A percentile compares a stretch with the other conserved stretches of the same genome.
These are phyloP conservation scores for Sporothrix variecibatus DNA, from an alignment of 2,329 filamentous ascomycete species.

Conservation along the genomic window DNA sequence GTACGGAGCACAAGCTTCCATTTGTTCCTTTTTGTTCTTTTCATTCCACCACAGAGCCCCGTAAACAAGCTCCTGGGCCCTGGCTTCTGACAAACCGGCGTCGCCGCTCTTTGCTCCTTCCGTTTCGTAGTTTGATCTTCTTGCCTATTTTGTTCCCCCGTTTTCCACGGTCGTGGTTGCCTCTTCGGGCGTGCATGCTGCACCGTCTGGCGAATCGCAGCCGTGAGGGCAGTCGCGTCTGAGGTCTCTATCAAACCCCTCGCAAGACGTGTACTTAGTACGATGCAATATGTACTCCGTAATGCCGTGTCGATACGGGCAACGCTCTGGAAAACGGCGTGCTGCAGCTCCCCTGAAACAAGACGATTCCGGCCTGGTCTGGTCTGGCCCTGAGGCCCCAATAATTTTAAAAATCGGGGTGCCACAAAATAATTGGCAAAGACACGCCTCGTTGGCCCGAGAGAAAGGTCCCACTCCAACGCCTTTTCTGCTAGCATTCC, in stretches of 20 bases:
- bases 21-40: background rate
- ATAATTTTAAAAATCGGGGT: slow-evolving; percentile 28
- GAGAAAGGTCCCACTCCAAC: slow-evolving; percentile 20
- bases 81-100: background rate
- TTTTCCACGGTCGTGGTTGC: slow-evolving; percentile 21
- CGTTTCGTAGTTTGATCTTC: slow-evolving; percentile 20
- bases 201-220: background rate
- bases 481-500: slow-evolving; percentile 9
- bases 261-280: background rate
- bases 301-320: background rate
- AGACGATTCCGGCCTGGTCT: slow-evolving; percentile 15
- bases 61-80: background rate
- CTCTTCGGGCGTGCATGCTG: background rate
- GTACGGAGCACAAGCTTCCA: slow-evolving; percentile 3
- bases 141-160: slow-evolving; percentile 12
- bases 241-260: background rate
- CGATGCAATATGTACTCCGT: background rate
- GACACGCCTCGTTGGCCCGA: slow-evolving; percentile 15
- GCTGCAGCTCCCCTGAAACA: slow-evolving; percentile 28
- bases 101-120: slow-evolving; percentile 10
- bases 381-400: slow-evolving; percentile 11
- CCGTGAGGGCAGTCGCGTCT: background rate
- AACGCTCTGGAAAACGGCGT: slow-evolving; percentile 15
- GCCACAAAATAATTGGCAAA: slow-evolving; percentile 26
- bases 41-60: background rate